phyloP scores from a whole-genome alignment of 1,284 basidiomycete genomes.

The Fistulinella cinereoalba region DNA sequence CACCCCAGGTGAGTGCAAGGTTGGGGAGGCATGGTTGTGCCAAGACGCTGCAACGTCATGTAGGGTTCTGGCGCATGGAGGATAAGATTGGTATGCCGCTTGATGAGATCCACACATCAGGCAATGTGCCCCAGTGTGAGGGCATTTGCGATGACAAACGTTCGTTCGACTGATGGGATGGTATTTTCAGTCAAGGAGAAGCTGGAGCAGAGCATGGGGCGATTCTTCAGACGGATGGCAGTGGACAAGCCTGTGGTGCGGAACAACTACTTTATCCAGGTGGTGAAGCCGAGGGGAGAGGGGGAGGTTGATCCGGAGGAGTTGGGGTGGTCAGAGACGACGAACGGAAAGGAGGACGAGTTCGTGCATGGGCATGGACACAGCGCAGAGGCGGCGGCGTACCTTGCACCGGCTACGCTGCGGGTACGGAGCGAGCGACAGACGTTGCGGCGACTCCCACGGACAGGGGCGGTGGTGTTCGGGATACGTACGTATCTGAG shows the following conservation, averaged over 20 bases:
- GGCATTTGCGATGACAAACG: slow-evolving; percentile 2
- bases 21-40: neutral
- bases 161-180: neutral
- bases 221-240: slow-evolving; percentile 65
- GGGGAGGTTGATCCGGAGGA: slow-evolving; percentile 55
- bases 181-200: slow-evolving; percentile 58
- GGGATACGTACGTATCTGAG: slow-evolving; percentile 73
- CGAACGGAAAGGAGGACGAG: slow-evolving; percentile 62
- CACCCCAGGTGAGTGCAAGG: slow-evolving; percentile 49
- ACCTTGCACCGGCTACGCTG: slow-evolving; percentile 44
- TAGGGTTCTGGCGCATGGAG: slow-evolving; percentile 74
- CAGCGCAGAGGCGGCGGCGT: slow-evolving; percentile 20
- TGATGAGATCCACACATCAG: slow-evolving; percentile 65
- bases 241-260: slow-evolving; percentile 69
- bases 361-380: slow-evolving; percentile 38
- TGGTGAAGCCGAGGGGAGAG: slow-evolving; percentile 35
- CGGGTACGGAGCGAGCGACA: slow-evolving; percentile 70
- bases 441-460: slow-evolving; percentile 64
- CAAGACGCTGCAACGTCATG: neutral
- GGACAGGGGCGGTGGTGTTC: slow-evolving; percentile 71
- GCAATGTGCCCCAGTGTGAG: slow-evolving; percentile 71
- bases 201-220: slow-evolving; percentile 60
- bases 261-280: slow-evolving; percentile 71
- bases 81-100: slow-evolving; percentile 75
- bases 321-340: slow-evolving; percentile 63